Conservation (phyloP, 2,329 filamentous ascomycete genomes). For the Botrytis porri region DNA sequence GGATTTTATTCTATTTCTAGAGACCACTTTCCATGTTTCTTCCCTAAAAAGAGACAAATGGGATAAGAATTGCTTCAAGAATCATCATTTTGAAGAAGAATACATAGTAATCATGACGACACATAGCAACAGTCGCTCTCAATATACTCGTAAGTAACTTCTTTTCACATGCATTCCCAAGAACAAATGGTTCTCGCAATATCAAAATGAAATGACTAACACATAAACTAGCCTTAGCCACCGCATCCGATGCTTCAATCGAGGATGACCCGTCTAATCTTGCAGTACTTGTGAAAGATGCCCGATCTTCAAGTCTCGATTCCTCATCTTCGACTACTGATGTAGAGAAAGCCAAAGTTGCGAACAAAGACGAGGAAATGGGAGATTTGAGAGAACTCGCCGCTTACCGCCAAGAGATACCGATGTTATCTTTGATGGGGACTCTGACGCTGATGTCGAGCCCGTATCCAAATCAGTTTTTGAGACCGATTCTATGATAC, state of each 20-base stretch:
- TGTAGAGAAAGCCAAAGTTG: neutral
- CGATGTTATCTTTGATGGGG: neutral
- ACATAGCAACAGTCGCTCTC: neutral
- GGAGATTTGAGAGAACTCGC: neutral
- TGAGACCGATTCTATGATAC: neutral
- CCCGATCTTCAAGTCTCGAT: neutral
- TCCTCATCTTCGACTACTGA: neutral
- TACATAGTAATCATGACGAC: neutral
- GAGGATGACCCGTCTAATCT: fast-evolving
- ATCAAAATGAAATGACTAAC: neutral
- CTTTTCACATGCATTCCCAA: neutral
- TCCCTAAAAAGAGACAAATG: neutral
- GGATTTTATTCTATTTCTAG: neutral
- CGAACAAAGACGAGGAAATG: neutral
- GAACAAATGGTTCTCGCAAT: too few species aligned
- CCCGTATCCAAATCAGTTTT: neutral
- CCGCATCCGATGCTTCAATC: neutral
- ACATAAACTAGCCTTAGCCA: neutral
- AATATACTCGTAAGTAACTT: neutral
- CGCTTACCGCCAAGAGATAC: neutral
- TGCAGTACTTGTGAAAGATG: neutral
- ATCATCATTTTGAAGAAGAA: neutral
- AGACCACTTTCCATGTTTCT: neutral
- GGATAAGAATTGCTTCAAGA: fast-evolving
- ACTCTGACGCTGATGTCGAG: neutral